Percentiles rank a stretch among this genome's conserved stretches.
Conservation (phyloP, 106 monocot species). For the Acorus gramineus region DNA sequence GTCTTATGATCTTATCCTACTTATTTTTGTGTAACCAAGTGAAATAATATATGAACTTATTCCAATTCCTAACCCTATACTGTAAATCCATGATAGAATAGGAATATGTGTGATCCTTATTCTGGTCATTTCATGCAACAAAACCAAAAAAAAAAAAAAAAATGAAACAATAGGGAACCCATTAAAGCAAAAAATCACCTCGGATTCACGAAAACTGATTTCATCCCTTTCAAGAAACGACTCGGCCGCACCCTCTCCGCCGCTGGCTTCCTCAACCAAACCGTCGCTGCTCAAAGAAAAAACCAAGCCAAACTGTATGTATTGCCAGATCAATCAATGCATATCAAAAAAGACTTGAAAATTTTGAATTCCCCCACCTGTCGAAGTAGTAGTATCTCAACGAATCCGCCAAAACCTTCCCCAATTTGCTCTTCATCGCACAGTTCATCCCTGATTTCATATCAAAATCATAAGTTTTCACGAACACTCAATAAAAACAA, state of each 20-base stretch:
- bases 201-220: conserved; percentile 58
- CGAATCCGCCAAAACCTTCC: conserved; percentile 60
- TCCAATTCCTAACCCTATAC: too few relatives aligned
- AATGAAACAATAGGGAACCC: neutral
- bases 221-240: conserved; percentile 45
- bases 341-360: neutral
- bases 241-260: conserved; percentile 32
- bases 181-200: conserved; percentile 27
- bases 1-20: too few relatives aligned
- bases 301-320: conserved; percentile 6
- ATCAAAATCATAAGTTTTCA: neutral
- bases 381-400: conserved; percentile 86
- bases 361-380: conserved; percentile 31
- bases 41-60: too few relatives aligned
- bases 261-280: conserved; percentile 66
- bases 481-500: neutral
- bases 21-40: too few relatives aligned
- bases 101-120: too few relatives aligned
- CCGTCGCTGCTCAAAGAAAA: conserved; percentile 38
- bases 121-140: too few relatives aligned
- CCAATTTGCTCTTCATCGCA: conserved; percentile 50
- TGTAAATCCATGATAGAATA: too few relatives aligned
- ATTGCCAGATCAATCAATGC: neutral
- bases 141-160: neutral
- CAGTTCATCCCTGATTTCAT: conserved; percentile 54